Evolutionary conservation across 805 yeast species (phyloP), one percentile per base, ranked within the genome.

Genomic region (Lipomyces lipofer): DNA sequence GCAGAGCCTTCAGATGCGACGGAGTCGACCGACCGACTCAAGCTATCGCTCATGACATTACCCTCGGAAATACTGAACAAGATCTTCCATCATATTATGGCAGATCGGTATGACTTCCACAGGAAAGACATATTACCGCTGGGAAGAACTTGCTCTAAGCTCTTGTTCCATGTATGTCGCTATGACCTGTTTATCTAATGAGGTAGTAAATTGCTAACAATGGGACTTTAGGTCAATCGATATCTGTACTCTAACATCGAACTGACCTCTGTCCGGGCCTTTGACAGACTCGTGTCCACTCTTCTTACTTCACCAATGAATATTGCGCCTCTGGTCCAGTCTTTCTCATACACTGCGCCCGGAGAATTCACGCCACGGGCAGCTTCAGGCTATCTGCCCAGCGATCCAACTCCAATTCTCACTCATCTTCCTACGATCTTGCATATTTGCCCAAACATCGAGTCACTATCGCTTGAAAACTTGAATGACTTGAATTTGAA

Each of bases 301-400:
- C 54, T 58, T 4, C 56, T 58, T 25, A 56, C 62, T 4, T 58
- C 60, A 19, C 48, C 62, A 2, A 30, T 22, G 17, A 46, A 54
- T 1, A 33, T 58, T n/a, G 62, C 62, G 8, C 62, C 60, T 8
- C 46, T 52, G 39, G 54, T 58, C 9, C 49, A 44, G 42, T 51
- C 60, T 4, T 51, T 58, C 27, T 29, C 55, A 9, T 58, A 56
- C 54, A 15, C 33, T 17, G 54, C 62, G 21, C 62, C 62, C 6
- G 62, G 62, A 2, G 60, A 58, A 42, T 58, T 58, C 53, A 58
- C 62, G 5, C 59, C 62, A 3, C 51, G 54, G n/a, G 54, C 62
- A 2, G 50, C 60, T n/a, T 51, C 60, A n/a, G 62, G 62, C 21
- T 58, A 58, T 36, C 60, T 58, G 7, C 62, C 62, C 19, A 43